Base-by-base conservation (phyloP, 2,329 filamentous ascomycete genomes). In the Neonectria coccinea region DNA sequence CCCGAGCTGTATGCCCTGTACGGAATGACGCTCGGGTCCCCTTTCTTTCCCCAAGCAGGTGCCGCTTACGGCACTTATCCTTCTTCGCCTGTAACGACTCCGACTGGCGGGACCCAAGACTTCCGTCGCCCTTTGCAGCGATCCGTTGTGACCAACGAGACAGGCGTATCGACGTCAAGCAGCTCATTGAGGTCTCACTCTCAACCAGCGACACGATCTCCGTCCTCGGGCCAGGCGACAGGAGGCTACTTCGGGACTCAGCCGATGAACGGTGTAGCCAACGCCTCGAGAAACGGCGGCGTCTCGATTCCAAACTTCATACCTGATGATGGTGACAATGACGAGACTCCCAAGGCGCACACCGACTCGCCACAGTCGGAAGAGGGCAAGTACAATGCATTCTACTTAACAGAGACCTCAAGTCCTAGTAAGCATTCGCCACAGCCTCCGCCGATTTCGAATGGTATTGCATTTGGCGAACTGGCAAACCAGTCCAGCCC, bases 111-210 rank as follows among this genome's bases (percentile, higher is more conserved):
- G 8, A 75, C 76, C 8, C 79, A 85, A 31, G 88, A 90, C 65
- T 86, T 85, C 69, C 83, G 88, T 67, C 82, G 88, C 56, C 83
- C 85, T 51, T 77, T 88, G 58, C 87, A 90, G 67, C 81, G 88
- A 71, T 85, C 86, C 1, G 79, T 81, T 10, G 77, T 81, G 25
- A 79, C 82, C 16, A 84, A 82, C 25, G 87, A 89, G 39, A 75
- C 82, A 14, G 82, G 81, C 10, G 73, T 79, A 18, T 77, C 81
- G 41, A 77, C 82, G 56, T 81, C 86, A 27, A 85, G 81, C 59
- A 86, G 87, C 69, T 81, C 86, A n/a, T 75, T 89, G 65, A 83
- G 88, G 67, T 91, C 88, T 27, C 88, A 91, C 73, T 90, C 88
- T n/a, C 88, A 90, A 73, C 88, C 88, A 25, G 88, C 88, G 3